Conservation (phyloP, 805 yeast genomes). For the Suhomyces faveliae region DNA sequence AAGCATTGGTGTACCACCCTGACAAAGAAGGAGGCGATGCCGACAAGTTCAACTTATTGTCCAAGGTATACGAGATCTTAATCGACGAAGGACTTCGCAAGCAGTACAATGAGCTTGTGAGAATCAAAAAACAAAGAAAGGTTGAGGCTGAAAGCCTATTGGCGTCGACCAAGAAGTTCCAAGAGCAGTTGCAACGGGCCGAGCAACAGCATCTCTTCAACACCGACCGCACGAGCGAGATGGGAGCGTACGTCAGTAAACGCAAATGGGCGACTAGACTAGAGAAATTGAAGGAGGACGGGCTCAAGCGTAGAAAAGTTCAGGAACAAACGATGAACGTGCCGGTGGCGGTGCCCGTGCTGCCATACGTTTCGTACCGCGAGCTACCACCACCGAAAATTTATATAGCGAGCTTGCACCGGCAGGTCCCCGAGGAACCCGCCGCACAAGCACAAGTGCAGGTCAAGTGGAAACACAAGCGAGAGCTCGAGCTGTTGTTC, state of each 20-base stretch:
- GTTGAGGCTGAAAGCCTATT: constrained; percentile 13
- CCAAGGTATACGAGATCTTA: constrained; percentile 32
- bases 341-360: not conserved
- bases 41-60: constrained; percentile 29
- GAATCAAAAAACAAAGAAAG: constrained; percentile 10
- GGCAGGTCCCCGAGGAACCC: not conserved
- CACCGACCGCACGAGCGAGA: constrained; percentile 5
- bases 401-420: not conserved
- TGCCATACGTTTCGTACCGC: constrained; percentile 17
- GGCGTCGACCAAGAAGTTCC: constrained; percentile 27
- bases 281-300: constrained; percentile 27
- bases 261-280: constrained; percentile 8
- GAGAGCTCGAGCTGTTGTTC: constrained; percentile 31
- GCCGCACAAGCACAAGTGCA: constrained; percentile 15
- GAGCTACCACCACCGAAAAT: constrained; percentile 17
- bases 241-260: constrained; percentile 4
- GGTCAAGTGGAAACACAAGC: constrained; percentile 48
- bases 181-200: constrained; percentile 26
- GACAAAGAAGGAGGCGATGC: constrained; percentile 31
- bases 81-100: constrained; percentile 21
- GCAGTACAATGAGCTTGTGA: constrained; percentile 32
- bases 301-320: constrained; percentile 21
- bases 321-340: constrained; percentile 17
- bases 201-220: constrained; percentile 17
- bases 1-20: constrained; percentile 41